Evolutionary conservation across 164 flowering plant genomes (phyloP).

Genomic region (Vitis rotundifolia): DNA sequence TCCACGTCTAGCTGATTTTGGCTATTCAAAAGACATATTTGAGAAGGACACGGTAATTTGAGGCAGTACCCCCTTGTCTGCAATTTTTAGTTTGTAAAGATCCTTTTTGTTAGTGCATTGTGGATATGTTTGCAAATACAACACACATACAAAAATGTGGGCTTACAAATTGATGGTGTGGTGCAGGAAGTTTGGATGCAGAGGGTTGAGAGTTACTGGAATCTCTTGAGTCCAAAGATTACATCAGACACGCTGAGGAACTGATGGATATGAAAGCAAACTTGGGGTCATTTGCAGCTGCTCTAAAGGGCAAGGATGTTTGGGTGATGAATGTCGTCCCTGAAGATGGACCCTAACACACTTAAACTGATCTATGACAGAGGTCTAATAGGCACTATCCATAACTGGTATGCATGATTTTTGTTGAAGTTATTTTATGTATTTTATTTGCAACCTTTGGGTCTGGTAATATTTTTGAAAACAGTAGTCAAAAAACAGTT

Average conservation of each 20-base stretch:
- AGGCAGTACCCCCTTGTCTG: not conserved
- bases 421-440: too few relatives aligned
- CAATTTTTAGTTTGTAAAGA: not conserved
- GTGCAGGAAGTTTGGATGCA: conserved; percentile 40
- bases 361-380: conserved; percentile 45
- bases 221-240: conserved; percentile 39
- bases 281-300: conserved; percentile 55
- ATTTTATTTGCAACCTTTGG: too few relatives aligned
- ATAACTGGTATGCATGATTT: conserved; percentile 36
- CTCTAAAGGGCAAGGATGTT: conserved; percentile 38
- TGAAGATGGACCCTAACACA: conserved; percentile 52
- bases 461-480: too few relatives aligned
- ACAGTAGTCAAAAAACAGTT: too few relatives aligned
- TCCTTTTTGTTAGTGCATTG: conserved; percentile 1
- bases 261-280: conserved; percentile 54
- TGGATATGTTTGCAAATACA: not conserved
- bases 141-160: not conserved
- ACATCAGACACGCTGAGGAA: conserved; percentile 37
- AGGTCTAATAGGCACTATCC: conserved; percentile 42
- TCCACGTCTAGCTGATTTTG: conserved; percentile 51
- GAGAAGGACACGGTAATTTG: conserved; percentile 41
- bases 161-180: conserved; percentile 4
- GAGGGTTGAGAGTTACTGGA: conserved; percentile 45
- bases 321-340: conserved; percentile 58
- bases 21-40: conserved; percentile 42